These are phyloP conservation scores for Suillus luteus DNA, from an alignment of 768 basidiomycete species.

Conservation along the genomic window DNA sequence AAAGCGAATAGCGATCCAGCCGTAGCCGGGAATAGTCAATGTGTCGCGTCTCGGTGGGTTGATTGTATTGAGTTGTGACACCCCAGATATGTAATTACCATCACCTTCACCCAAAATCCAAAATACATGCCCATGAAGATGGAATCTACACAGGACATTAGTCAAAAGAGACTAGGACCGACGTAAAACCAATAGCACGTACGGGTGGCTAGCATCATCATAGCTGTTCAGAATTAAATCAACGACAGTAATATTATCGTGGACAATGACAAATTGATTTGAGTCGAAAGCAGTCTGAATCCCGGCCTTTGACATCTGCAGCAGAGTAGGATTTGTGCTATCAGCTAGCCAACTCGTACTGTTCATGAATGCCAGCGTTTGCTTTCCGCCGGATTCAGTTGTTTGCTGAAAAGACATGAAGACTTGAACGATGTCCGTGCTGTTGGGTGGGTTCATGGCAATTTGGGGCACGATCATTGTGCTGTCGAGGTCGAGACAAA, in stretches of 20 bases:
- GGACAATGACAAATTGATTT: conserved; percentile 28
- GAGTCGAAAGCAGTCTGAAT: conserved; percentile 29
- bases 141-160: conserved; percentile 30
- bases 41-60: conserved; percentile 47
- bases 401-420: conserved; percentile 30
- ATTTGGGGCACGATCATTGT: conserved; percentile 32
- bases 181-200: conserved; percentile 4
- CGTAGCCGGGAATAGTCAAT: conserved; percentile 40
- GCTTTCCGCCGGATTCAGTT: conserved; percentile 27
- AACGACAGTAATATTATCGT: conserved; percentile 30
- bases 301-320: conserved; percentile 28
- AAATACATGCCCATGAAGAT: conserved; percentile 41
- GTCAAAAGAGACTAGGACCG: background rate
- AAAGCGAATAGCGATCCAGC: conserved; percentile 41
- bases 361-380: conserved; percentile 30
- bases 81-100: conserved; percentile 34
- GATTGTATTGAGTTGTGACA: conserved; percentile 31
- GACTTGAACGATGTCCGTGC: conserved; percentile 22
- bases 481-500: conserved; percentile 30
- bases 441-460: conserved; percentile 31
- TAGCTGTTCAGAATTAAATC: conserved; percentile 26
- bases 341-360: conserved; percentile 31
- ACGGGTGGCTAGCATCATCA: conserved; percentile 36
- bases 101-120: conserved; percentile 38
- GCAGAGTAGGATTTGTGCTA: conserved; percentile 28